Evolutionary conservation across 495 filamentous ascomycete species (phyloP), one percentile per base, ranked within the genome.

Genomic region (Friedmanniomyces simplex): DNA sequence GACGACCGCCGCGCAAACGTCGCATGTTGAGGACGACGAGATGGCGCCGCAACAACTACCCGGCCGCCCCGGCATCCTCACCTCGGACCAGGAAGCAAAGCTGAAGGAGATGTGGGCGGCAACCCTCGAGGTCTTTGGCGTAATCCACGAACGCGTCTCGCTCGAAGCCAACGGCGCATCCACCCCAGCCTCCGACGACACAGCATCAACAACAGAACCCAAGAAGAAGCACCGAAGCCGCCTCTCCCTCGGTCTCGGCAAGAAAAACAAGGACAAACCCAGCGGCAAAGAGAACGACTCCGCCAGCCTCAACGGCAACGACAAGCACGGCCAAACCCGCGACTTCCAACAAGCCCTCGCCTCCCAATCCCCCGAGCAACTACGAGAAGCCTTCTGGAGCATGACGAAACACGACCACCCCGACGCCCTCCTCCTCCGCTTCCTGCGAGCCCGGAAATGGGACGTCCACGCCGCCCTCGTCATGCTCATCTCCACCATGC

Each of bases 331-430:
- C 28, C 88, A 91, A 67, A 85, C 79, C 4, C 91, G 91, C 74
- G 83, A 88, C 22, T 97, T 89, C 69, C 80, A 87, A 60, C 80
- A 89, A 28, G 86, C 88, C 0, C 70, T 97, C 2, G 83, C 83
- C 14, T 85, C 78, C 41, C 77, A 87, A 62, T 73, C 82, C 2
- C 89, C 91, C 2, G 88, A 91, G 62, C 78, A 85, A 50, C 79
- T 98, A 60, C 80, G 93, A 26, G 74, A 77, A 1, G 83, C 89
- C 1, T 89, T 96, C 71, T 98, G 93, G 93, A 79, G 76, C 57
- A 96, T 98, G 93, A 82, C 91, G 34, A 97, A 97, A 74, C 86
- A 89, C 62, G 94, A 98, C 68, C 79, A 96, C 69, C 93, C 93
- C 1, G 93, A 98, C 69, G 84, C 80, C 8, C 76, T 98, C 25